Evolutionary conservation across 2,329 filamentous ascomycete species (phyloP).

Genomic region (Aureobasidium sp.): DNA sequence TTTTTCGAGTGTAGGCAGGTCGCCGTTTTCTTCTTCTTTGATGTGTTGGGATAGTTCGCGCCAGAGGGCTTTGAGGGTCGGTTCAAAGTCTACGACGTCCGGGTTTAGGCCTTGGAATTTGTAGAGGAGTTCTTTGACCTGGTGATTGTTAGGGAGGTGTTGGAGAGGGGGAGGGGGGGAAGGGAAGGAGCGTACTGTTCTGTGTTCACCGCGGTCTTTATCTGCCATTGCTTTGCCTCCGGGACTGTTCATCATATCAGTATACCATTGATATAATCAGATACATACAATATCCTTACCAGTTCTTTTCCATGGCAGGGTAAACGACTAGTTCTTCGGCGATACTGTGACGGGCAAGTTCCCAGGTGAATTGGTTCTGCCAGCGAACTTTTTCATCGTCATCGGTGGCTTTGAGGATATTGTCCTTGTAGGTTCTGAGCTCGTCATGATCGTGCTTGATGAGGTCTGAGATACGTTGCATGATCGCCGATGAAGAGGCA

Average conservation of each 20-base stretch:
- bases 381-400: slow-evolving; percentile 48
- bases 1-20: slow-evolving; percentile 24
- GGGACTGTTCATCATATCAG: not conserved
- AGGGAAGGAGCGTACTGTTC: slow-evolving; percentile 18
- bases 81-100: slow-evolving; percentile 18
- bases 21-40: slow-evolving; percentile 23
- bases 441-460: slow-evolving; percentile 48
- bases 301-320: slow-evolving; percentile 38
- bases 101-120: slow-evolving; percentile 21
- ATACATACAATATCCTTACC: slow-evolving; percentile 15
- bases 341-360: slow-evolving; percentile 57
- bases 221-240: slow-evolving; percentile 36
- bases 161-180: too few relatives aligned
- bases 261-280: too few relatives aligned
- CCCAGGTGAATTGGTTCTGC: slow-evolving; percentile 60
- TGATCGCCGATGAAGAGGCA: not conserved
- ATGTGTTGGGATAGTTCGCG: slow-evolving; percentile 22
- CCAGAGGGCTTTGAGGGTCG: slow-evolving; percentile 22
- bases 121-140: slow-evolving; percentile 27
- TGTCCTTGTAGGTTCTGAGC: slow-evolving; percentile 47
- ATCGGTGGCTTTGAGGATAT: slow-evolving; percentile 46
- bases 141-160: not conserved
- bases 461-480: slow-evolving; percentile 32
- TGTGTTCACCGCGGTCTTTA: slow-evolving; percentile 37
- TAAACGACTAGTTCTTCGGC: slow-evolving; percentile 53